Evolutionary conservation across 169 alveolate genomes (phyloP), one percentile per base, ranked within the genome.

Genomic region (Eimeria zaria): DNA sequence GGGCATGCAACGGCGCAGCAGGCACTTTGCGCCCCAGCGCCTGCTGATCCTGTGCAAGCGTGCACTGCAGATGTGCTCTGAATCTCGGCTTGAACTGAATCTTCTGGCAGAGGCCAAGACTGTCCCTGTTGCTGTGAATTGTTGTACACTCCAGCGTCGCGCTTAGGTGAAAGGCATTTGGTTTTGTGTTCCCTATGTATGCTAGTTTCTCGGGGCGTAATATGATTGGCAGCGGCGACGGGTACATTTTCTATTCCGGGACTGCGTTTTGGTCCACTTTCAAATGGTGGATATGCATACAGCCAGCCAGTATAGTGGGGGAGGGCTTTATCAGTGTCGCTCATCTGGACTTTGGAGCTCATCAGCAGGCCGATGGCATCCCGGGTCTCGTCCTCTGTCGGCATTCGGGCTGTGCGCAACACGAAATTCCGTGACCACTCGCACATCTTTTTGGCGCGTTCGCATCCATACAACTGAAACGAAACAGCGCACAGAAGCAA

Each of bases 391-490:
- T 89, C 89, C 33, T 93, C 92, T n/a, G 93, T 39, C 33, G 96
- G 96, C 48, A 93, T 58, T 18, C 93, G 58, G 36, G 83, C 96
- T 44, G 83, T 80, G 44, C 62, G 81, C 83, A 55, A 44, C 46
- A 80, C 93, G 76, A 81, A 93, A 67, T 80, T 74, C 46, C 88
- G 74, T 44, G 96, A 76, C 96, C 96, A 93, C 89, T 93, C 96
- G 87, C 94, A 93, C 55, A 93, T 62, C 88, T 46, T 20, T 24
- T 88, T 83, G 16, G 96, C 96, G 16, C 93, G 87, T 22, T 87
- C 84, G n/a, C 62, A 87, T 20, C 93, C 96, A 46, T 81, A 80
- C 30, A 80, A 60, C 96, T 93, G 96, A 33, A 36, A 36, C 80
- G 51, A 39, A 60, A 39, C 93, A 64, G 55, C 69, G 24, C 83